Evolutionary conservation across 1,139 yeast species (phyloP).

Genomic region (Yamadazyma songkhlaensis): DNA sequence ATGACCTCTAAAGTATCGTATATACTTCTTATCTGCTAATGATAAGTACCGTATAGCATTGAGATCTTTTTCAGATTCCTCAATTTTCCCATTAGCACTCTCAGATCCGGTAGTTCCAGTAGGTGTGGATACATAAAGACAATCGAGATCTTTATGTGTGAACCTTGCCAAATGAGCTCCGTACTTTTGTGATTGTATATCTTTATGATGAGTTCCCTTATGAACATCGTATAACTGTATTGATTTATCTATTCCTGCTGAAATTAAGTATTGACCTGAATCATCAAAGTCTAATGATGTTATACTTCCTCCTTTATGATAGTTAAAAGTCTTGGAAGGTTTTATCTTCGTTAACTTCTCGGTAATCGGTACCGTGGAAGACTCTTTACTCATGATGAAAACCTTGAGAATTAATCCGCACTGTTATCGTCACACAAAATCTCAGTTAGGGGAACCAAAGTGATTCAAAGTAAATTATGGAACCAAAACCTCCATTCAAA

Average conservation of each 20-base stretch:
- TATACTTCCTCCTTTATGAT: constrained; percentile 57
- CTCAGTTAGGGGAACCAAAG: constrained; percentile 1
- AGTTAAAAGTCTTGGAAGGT: constrained; percentile 58
- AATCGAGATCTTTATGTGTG: constrained; percentile 71
- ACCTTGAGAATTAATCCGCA: constrained; percentile 1
- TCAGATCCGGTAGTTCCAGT: no score
- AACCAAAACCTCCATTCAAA: constrained; percentile 50
- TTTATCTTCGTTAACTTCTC: constrained; percentile 24
- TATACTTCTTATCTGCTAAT: constrained; percentile 71
- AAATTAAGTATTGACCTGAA: constrained; percentile 72
- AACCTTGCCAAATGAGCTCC: constrained; percentile 89
- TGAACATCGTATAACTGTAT: constrained; percentile 80
- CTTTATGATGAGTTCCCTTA: constrained; percentile 62
- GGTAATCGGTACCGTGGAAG: constrained; percentile 4
- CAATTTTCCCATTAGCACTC: not conserved
- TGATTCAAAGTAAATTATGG: not conserved
- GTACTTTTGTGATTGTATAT: constrained; percentile 81
- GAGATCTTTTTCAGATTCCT: constrained; percentile 14
- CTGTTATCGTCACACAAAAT: constrained; percentile 3
- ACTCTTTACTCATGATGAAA: constrained; percentile 1
- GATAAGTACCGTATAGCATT: constrained; percentile 75
- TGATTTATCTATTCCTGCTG: constrained; percentile 80
- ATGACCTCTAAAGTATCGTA: constrained; percentile 88
- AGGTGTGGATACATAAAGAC: constrained; percentile 80
- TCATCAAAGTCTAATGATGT: constrained; percentile 87